Evolutionary conservation across 345 rosid species (phyloP), one percentile per base, ranked within the genome.

Genomic region (Zanthoxylum bungeanum): DNA sequence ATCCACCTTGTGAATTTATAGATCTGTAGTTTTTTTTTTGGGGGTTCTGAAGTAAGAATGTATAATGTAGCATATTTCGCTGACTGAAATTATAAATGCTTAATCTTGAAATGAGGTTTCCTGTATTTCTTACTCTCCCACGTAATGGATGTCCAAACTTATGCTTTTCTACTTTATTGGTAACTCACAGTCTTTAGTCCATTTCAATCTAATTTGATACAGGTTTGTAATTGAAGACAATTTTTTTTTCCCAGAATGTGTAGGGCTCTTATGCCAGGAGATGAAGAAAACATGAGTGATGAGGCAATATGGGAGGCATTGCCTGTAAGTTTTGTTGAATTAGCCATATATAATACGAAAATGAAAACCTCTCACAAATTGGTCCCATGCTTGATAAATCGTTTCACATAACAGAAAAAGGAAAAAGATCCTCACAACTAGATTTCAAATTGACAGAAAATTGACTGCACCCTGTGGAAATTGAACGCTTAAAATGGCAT

Each of bases 281-380:
- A 94, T 71, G 98, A 92, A 77, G 98, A 89, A 75, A 85, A 83
- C 83, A 85, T 86, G 81, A 88, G 77, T 55, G 97, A 92, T 76
- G 98, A 92, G 85, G 89, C 98, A 74, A 85, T 92, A 83, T 92
- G 97, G 98, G 98, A 94, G 78, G 89, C 98, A 25, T 86, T 94
- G 51, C 98, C 98, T 66, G 98, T 92, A 84, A 90, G 95, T 87
- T 70, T 31, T 67, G 8, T 74, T 59, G 40, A 60, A 4, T 60
- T 44, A n/a, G 62, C 21, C 40, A 40, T 25, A 25, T 39, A 24
- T 68, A 24, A 28, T 24, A 39, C 9, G 37, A 37, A 39, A 10
- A 52, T 17, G 63, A 56, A 56, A 12, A n/a, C 42, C 12, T 69
- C 53, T 56, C 64, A 47, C 69, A 24, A 27, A 68, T 19, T 55